These are phyloP conservation scores for Sordariomycetes sp. DNA, from an alignment of 2,329 filamentous ascomycete genomes.

Conservation along the genomic window DNA sequence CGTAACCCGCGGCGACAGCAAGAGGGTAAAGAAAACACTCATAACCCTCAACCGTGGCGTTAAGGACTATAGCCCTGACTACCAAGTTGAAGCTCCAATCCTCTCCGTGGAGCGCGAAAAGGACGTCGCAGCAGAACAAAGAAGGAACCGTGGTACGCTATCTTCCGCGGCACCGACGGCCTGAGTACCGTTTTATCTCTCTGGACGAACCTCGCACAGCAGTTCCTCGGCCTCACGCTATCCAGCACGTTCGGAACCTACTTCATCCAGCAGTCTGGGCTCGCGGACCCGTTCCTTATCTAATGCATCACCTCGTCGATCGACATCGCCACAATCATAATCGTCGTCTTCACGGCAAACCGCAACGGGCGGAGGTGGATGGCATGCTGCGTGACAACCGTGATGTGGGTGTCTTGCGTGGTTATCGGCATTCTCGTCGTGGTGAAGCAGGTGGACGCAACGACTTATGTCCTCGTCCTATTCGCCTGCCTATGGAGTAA, in stretches of 20 bases:
- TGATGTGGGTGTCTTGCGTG: slow-evolving; percentile 7
- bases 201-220: slow-evolving; percentile 13
- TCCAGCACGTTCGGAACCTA: slow-evolving; percentile 12
- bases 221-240: slow-evolving; percentile 11
- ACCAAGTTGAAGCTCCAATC: slow-evolving; percentile 12
- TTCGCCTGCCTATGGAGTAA: slow-evolving; percentile 12
- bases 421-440: slow-evolving; percentile 10
- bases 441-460: slow-evolving; percentile 6
- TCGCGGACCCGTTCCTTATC: slow-evolving; percentile 11
- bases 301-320: slow-evolving; percentile 10
- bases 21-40: slow-evolving; percentile 10
- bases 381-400: slow-evolving; percentile 8
- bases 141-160: slow-evolving; percentile 13
- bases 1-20: slow-evolving; percentile 10
- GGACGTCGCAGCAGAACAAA: slow-evolving; percentile 10
- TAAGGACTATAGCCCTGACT: slow-evolving; percentile 14
- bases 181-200: slow-evolving; percentile 15
- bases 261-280: slow-evolving; percentile 20
- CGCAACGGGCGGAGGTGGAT: slow-evolving; percentile 8
- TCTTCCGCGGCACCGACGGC: slow-evolving; percentile 16
- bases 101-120: slow-evolving; percentile 13
- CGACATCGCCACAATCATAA: slow-evolving; percentile 8
- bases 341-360: slow-evolving; percentile 9
- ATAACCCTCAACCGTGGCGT: slow-evolving; percentile 12
- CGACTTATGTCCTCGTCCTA: slow-evolving; percentile 9